Base-by-base conservation (phyloP, 2,329 filamentous ascomycete species). In the Colletotrichum paranaense region DNA sequence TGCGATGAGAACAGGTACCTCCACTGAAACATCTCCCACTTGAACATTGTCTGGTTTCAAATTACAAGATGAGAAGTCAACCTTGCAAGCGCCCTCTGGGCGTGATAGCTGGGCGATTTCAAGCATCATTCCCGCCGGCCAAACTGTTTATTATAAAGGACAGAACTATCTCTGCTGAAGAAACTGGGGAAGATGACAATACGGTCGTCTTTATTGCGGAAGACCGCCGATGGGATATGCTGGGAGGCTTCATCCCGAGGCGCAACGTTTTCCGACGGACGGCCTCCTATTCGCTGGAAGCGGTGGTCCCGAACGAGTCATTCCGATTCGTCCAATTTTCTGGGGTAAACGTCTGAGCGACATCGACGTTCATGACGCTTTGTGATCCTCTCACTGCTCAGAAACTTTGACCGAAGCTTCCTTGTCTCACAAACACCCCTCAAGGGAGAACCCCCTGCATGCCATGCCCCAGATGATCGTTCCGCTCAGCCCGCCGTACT, bases 1-100 rank as follows among this genome's bases (percentile, higher is more conserved):
- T 42, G 82, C 75, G 46, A 83, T 81, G 11, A 84, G 75, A n/a
- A 83, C 80, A 22, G 80, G 79, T 7, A 82, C 76, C 14, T 80
- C 75, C 30, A 72, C 32, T 49, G 68, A 65, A 60, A 56, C 30
- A 26, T 49, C 16, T 52, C 49, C 62, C 46, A 56, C 56, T 3
- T 24, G 68, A 4, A 19, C 14, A 8, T 19, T 30, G 32, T 16
- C 19, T n/a, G 62, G 60, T 53, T 26, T 42, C 38, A 42, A 1
- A 52, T 57, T 7, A 38, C 24, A 38, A 7, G 35, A 58, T 19
- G 52, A 57, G 22, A 24, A 22, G 28, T 28, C 9, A 7, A 55
- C 24, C 52, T 22, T 30, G 32, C 22, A 16, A 6, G 52, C 12
- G 52, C 22, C 32, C 7, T 28, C 19, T 2, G 16, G 19, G 52